phyloP scores from a whole-genome alignment of 106 monocot species.

The Dendrobium chrysotoxum region DNA sequence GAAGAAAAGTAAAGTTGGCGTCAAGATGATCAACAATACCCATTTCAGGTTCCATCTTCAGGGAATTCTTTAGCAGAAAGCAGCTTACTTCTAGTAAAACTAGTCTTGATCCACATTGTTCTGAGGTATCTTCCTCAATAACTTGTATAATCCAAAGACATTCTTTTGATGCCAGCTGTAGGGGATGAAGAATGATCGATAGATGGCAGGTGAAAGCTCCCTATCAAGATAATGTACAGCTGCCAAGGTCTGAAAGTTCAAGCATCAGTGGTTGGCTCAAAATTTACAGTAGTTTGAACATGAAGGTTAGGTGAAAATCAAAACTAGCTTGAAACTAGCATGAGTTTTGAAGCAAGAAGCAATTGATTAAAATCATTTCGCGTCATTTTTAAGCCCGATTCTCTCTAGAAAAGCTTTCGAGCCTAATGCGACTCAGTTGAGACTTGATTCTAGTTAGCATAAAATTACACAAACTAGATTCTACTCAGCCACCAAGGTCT shows the following conservation, averaged over 20 bases:
- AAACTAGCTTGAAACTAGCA: background rate
- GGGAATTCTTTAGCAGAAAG: background rate
- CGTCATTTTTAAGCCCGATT: background rate
- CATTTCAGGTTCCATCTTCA: background rate
- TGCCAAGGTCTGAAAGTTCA: conserved; percentile 58
- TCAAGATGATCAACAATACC: background rate
- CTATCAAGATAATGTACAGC: conserved; percentile 81
- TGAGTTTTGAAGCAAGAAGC: background rate
- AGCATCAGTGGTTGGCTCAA: background rate
- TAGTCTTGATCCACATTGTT: background rate
- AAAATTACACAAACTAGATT: too few species aligned
- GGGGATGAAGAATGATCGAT: conserved; percentile 94
- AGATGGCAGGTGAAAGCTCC: conserved; percentile 66
- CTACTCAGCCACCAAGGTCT: too few species aligned
- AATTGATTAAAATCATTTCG: background rate
- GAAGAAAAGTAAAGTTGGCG: background rate
- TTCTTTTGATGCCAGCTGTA: conserved; percentile 70
- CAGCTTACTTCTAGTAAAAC: background rate
- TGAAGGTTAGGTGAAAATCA: background rate
- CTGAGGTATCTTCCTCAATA: conserved; percentile 53
- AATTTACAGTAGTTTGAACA: background rate
- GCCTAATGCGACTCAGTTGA: too few species aligned
- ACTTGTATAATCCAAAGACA: conserved; percentile 87
- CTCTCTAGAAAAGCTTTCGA: too few species aligned
- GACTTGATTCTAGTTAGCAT: too few species aligned